Percentiles rank a stretch among this genome's conserved stretches.
phyloP scores from a whole-genome alignment of 345 rosid genomes.

The Rhodamnia rubescens region DNA sequence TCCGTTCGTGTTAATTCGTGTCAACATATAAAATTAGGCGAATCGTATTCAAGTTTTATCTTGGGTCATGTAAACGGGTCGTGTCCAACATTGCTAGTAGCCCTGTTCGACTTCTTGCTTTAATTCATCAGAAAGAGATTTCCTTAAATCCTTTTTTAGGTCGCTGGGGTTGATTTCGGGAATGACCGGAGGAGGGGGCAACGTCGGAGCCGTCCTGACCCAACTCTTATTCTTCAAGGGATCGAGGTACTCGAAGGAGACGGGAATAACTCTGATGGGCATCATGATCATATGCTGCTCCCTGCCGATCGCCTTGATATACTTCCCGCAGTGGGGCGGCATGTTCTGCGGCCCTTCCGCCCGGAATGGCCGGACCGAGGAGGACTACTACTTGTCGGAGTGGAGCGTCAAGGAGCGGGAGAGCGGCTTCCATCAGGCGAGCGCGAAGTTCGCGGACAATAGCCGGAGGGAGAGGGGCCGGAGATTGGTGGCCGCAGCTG shows the following conservation, averaged over 20 bases:
- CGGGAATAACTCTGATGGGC: slow-evolving; percentile 75
- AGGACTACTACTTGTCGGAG: slow-evolving; percentile 74
- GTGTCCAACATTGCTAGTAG: neutral
- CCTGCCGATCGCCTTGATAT: slow-evolving; percentile 42
- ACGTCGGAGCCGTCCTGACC: slow-evolving; percentile 79
- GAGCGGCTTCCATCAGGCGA: slow-evolving; percentile 38
- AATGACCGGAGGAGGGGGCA: slow-evolving; percentile 93
- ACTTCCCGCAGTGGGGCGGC: slow-evolving; percentile 98
- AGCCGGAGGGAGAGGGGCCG: slow-evolving; percentile 67
- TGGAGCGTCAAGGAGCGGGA: slow-evolving; percentile 53
- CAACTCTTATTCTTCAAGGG: slow-evolving; percentile 86
- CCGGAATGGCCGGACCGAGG: slow-evolving; percentile 31
- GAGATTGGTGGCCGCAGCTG: neutral
- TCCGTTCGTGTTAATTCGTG: neutral
- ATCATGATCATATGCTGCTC: slow-evolving; percentile 67
- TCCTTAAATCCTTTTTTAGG: slow-evolving; percentile 14
- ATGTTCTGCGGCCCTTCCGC: slow-evolving; percentile 73
- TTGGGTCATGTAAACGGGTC: neutral
- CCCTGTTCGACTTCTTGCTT: neutral
- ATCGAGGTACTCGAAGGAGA: slow-evolving; percentile 65
- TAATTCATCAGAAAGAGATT: neutral
- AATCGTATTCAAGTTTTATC: neutral
- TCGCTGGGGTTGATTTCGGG: slow-evolving; percentile 80
- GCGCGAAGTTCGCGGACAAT: slow-evolving; percentile 64
- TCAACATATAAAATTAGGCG: neutral